A percentile compares a stretch with the other conserved stretches of the same genome.
These are phyloP conservation scores for Fusarium mexicanum DNA, from an alignment of 2,329 filamentous ascomycete genomes.

Conservation along the genomic window DNA sequence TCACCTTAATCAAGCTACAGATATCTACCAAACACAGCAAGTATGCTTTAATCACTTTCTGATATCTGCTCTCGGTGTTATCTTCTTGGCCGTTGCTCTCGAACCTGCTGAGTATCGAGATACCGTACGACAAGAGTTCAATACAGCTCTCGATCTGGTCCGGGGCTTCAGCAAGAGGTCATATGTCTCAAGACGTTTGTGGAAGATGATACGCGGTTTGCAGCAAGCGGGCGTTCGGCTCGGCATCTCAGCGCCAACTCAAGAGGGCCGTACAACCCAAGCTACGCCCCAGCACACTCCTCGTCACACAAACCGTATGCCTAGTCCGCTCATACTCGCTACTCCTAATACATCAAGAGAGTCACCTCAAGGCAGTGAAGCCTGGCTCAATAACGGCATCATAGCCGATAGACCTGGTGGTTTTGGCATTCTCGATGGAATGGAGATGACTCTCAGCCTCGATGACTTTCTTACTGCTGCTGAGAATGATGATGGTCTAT, in stretches of 20 bases:
- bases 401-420: not conserved
- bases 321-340: not conserved
- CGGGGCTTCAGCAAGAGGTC: not conserved
- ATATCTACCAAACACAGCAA: not conserved
- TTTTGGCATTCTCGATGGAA: too few species aligned
- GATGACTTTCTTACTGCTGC: not conserved
- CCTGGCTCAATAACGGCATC: not conserved
- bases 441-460: not conserved
- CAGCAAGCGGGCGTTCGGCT: not conserved
- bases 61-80: not conserved
- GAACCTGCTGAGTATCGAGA: not conserved
- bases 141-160: not conserved
- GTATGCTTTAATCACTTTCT: not conserved
- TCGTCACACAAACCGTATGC: not conserved
- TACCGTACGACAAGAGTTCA: not conserved
- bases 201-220: not conserved
- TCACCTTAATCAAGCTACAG: not conserved
- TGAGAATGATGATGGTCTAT: not conserved
- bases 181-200: not conserved
- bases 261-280: not conserved
- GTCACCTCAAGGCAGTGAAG: not conserved
- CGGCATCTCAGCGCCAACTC: not conserved
- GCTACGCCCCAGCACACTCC: not conserved
- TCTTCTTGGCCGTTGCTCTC: not conserved
- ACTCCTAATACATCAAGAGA: not conserved